Evolutionary conservation across 2,329 filamentous ascomycete genomes (phyloP).

Genomic region (Colletotrichum cordylinicola): DNA sequence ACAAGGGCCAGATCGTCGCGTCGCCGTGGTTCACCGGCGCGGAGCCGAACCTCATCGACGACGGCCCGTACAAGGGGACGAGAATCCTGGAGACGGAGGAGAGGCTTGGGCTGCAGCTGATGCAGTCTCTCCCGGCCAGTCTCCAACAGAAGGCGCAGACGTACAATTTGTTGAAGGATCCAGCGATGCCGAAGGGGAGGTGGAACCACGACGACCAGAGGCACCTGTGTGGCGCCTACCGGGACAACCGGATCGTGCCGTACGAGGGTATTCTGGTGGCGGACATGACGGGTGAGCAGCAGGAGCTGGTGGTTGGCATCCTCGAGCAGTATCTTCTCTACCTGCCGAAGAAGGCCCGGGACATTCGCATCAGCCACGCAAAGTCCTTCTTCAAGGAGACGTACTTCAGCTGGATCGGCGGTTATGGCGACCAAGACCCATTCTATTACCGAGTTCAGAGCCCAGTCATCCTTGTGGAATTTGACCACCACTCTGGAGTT

Average conservation of each 20-base stretch:
- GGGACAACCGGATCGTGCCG: slow-evolving; percentile 79
- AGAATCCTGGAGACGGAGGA: slow-evolving; percentile 72
- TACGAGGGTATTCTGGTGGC: slow-evolving; percentile 71
- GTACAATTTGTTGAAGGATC: slow-evolving; percentile 66
- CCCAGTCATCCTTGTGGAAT: slow-evolving; percentile 76
- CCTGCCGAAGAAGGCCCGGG: slow-evolving; percentile 61
- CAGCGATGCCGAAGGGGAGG: slow-evolving; percentile 68
- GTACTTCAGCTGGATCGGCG: slow-evolving; percentile 82
- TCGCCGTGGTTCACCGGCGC: slow-evolving; percentile 82
- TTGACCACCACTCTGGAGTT: slow-evolving; percentile 82
- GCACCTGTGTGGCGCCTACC: slow-evolving; percentile 78
- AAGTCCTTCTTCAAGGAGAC: slow-evolving; percentile 69
- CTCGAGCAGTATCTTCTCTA: slow-evolving; percentile 72
- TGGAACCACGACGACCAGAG: slow-evolving; percentile 86
- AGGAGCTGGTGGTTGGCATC: slow-evolving; percentile 61
- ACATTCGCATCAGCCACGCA: slow-evolving; percentile 60
- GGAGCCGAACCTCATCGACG: slow-evolving; percentile 78
- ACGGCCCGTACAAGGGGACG: slow-evolving; percentile 66
- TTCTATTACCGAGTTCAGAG: slow-evolving; percentile 83
- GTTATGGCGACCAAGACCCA: slow-evolving; percentile 67
- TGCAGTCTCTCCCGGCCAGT: slow-evolving; percentile 63
- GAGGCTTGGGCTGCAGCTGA: slow-evolving; percentile 67
- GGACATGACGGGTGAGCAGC: slow-evolving; percentile 52
- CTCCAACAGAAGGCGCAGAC: slow-evolving; percentile 58
- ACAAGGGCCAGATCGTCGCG: slow-evolving; percentile 68